Evolutionary conservation across 768 basidiomycete species (phyloP), one percentile per base, ranked within the genome.

Genomic region (Lactifluus piperatus): DNA sequence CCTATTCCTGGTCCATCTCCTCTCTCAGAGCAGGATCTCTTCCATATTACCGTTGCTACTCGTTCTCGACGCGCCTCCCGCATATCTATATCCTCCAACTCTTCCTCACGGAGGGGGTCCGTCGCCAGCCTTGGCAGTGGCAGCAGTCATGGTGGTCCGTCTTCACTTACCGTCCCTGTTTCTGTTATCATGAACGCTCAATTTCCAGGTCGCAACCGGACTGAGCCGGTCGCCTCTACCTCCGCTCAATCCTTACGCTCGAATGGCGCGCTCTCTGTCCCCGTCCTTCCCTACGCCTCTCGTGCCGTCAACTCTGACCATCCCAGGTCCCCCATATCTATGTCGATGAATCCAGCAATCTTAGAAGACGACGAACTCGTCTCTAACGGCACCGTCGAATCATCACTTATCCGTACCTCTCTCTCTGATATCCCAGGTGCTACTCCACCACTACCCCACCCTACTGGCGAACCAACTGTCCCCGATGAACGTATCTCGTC

Each of bases 1-100:
- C 84, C 86, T 3, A 64, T 87, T 1, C 86, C 86, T 0, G 84
- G 81, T 2, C 81, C 81, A 0, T 82, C 82, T 2, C 75, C 81
- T 20, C 74, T 83, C 26, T 75, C 82, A 2, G 74, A 76, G 57
- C 69, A 76, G 37, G 81, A 79, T 59, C 78, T 75, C 30, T 71
- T 76, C 37, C 72, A 74, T 20, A 73, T 78, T 41, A 75, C 71
- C 39, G 67, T 71, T 27, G 67, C 72, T 37, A 64, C 68, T 11
- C 70, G 74, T 27, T 71, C 72, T 26, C 72, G 75, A 16, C 71
- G 73, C 45, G 54, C 69, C 1, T 72, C 71, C 24, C 71, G 69
- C 55, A 45, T 71, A 26, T 73, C 72, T 2, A 56, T 43, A 7
- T 53, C 46, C 46, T 70, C 57, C 11, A 70, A 69, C n/a, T 58